phyloP scores from a whole-genome alignment of 2,329 filamentous ascomycete species.

The Diaporthe longicolla region DNA sequence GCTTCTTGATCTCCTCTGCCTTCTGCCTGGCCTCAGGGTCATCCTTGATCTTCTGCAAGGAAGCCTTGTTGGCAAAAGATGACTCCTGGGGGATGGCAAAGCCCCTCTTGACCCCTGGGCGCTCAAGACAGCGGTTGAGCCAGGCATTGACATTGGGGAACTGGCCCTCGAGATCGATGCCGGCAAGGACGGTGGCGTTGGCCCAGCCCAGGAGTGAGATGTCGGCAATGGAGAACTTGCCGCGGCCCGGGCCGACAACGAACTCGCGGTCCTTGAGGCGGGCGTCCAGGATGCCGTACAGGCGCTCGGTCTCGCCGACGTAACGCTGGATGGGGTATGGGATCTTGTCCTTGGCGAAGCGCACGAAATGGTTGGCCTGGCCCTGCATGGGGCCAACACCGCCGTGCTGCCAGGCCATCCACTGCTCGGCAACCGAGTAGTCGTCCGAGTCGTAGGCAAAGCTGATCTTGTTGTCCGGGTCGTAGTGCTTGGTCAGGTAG shows the following conservation, averaged over 20 bases:
- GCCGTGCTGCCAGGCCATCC: constrained; percentile 81
- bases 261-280: constrained; percentile 70
- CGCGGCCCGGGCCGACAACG: constrained; percentile 65
- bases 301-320: constrained; percentile 79
- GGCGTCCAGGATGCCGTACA: constrained; percentile 80
- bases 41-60: constrained; percentile 56
- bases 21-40: constrained; percentile 62
- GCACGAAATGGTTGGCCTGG: constrained; percentile 81
- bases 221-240: constrained; percentile 77
- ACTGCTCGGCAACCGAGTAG: constrained; percentile 65
- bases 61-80: constrained; percentile 55
- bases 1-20: constrained; percentile 54
- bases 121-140: constrained; percentile 72
- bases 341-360: constrained; percentile 77
- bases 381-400: constrained; percentile 81
- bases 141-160: constrained; percentile 78
- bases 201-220: constrained; percentile 82
- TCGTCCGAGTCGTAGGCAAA: constrained; percentile 63
- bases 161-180: constrained; percentile 70
- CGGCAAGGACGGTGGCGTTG: constrained; percentile 69
- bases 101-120: constrained; percentile 75
- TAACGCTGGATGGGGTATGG: constrained; percentile 81
- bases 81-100: constrained; percentile 69
- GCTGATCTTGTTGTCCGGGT: constrained; percentile 75
- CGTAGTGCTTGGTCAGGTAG: constrained; percentile 82